Evolutionary conservation across 2,329 filamentous ascomycete species (phyloP).

Genomic region (Aspergillus sp.): DNA sequence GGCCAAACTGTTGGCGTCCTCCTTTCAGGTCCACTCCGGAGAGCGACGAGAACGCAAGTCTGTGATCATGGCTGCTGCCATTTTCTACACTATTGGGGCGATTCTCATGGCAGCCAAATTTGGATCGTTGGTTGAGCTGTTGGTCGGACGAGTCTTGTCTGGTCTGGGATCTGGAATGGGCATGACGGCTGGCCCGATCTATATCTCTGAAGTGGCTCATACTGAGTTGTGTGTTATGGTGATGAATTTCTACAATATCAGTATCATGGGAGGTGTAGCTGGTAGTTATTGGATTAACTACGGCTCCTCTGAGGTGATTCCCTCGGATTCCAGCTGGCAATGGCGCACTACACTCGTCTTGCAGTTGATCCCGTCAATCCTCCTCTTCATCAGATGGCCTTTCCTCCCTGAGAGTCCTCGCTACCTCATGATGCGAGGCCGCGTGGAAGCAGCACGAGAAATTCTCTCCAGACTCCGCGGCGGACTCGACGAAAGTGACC

Average conservation of each 20-base stretch:
- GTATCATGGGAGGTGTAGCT: constrained; percentile 15
- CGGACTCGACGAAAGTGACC: constrained; percentile 7
- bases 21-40: constrained; percentile 9
- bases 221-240: constrained; percentile 57
- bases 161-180: constrained; percentile 13
- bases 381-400: constrained; percentile 14
- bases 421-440: constrained; percentile 20
- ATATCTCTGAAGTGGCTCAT: constrained; percentile 82
- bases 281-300: constrained; percentile 19
- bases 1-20: constrained; percentile 13
- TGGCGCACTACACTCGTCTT: constrained; percentile 13
- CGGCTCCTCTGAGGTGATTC: constrained; percentile 9
- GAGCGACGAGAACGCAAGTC: constrained; percentile 15
- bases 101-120: constrained; percentile 15
- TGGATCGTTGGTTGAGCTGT: constrained; percentile 11
- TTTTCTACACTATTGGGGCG: constrained; percentile 14
- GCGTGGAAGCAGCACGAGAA: constrained; percentile 14
- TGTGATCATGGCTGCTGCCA: constrained; percentile 9
- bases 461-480: constrained; percentile 15
- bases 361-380: constrained; percentile 13
- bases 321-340: constrained; percentile 12
- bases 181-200: constrained; percentile 61
- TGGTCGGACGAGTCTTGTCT: constrained; percentile 12
- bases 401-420: constrained; percentile 23
- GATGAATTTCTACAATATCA: constrained; percentile 17